phyloP scores from a whole-genome alignment of 345 rosid genomes.

The Sonneratia caseolaris region DNA sequence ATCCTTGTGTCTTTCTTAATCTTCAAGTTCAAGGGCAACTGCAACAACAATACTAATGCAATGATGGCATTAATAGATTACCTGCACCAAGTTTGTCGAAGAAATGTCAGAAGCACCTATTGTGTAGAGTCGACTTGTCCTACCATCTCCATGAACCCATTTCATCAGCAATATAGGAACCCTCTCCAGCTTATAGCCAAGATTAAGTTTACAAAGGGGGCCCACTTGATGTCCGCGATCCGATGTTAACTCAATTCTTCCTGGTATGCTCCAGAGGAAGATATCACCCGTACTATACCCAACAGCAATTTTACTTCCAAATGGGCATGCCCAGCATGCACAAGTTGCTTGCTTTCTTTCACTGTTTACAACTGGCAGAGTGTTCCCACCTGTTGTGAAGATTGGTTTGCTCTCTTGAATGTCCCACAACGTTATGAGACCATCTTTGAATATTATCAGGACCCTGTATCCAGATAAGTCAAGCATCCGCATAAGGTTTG shows the following conservation, averaged over 20 bases:
- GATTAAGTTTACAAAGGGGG: conserved; percentile 61
- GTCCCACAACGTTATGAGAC: conserved; percentile 66
- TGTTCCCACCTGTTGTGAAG: conserved; percentile 47
- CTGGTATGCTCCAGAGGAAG: conserved; percentile 56
- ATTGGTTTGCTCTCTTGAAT: conserved; percentile 53
- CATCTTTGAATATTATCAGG: conserved; percentile 61
- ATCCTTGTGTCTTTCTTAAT: neutral
- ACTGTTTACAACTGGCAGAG: conserved; percentile 32
- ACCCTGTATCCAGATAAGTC: conserved; percentile 36
- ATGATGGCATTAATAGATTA: conserved; percentile 8
- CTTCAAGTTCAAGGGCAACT: neutral
- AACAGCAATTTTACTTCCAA: conserved; percentile 69
- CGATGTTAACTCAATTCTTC: conserved; percentile 24
- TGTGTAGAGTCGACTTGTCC: conserved; percentile 60
- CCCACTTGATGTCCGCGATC: conserved; percentile 31
- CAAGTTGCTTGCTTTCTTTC: conserved; percentile 69
- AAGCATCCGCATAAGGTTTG: neutral
- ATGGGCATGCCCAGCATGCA: conserved; percentile 85
- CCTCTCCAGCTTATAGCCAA: conserved; percentile 73
- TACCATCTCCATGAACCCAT: conserved; percentile 65
- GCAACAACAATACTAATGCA: neutral
- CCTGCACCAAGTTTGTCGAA: conserved; percentile 55
- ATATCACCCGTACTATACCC: conserved; percentile 85
- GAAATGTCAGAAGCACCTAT: conserved; percentile 46
- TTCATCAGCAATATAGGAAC: conserved; percentile 55